Evolutionary conservation across 2,329 filamentous ascomycete species (phyloP).

Genomic region (Lachnellula arida): DNA sequence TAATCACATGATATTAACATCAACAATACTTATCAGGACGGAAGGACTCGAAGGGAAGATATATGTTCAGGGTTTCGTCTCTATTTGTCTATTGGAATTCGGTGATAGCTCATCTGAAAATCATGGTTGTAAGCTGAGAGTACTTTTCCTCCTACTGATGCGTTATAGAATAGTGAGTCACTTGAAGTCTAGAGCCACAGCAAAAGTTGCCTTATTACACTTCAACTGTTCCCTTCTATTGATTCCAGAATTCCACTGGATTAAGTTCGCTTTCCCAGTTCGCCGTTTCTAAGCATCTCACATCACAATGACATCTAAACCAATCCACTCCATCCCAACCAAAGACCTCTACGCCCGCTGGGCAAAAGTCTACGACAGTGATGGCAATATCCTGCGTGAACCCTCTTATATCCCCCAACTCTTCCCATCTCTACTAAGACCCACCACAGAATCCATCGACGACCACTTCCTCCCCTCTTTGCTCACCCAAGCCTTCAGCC

Average conservation of each 20-base stretch:
- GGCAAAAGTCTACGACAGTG: constrained; percentile 55
- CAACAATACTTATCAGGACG: too few species aligned
- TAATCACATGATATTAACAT: too few species aligned
- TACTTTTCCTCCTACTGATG: too few species aligned
- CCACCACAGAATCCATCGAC: constrained; percentile 47
- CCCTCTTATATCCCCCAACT: not conserved
- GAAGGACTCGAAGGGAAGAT: too few species aligned
- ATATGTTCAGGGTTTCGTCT: too few species aligned
- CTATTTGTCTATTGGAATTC: too few species aligned
- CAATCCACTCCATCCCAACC: constrained; percentile 34
- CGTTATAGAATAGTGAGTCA: too few species aligned
- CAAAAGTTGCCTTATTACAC: not conserved
- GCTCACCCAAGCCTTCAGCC: constrained; percentile 45
- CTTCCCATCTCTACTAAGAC: not conserved
- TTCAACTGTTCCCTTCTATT: not conserved
- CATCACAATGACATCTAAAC: constrained; percentile 9
- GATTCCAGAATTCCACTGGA: not conserved
- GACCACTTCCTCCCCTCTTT: constrained; percentile 48
- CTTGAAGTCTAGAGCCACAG: not conserved
- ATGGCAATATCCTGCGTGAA: constrained; percentile 57
- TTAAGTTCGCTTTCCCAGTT: not conserved
- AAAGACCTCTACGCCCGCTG: constrained; percentile 45
- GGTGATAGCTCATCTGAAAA: too few species aligned
- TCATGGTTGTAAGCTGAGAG: too few species aligned
- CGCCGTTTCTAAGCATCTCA: not conserved